Evolutionary conservation across 768 basidiomycete genomes (phyloP).

Genomic region (Termitomyces sp.): DNA sequence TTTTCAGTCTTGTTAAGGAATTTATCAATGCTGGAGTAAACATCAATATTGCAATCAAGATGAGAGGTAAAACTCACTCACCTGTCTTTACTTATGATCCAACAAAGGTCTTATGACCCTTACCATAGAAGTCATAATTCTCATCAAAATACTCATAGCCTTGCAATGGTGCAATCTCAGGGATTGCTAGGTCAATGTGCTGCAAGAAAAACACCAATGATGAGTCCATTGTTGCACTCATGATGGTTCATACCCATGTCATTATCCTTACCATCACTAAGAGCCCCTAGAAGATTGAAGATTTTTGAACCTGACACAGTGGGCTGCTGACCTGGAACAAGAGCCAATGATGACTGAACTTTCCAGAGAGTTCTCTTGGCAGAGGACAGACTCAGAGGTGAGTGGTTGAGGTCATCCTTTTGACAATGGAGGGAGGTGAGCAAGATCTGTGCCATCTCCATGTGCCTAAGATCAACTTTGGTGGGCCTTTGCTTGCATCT

Average conservation of each 20-base stretch:
- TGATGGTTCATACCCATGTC: conserved; percentile 6
- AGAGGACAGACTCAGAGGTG: background rate
- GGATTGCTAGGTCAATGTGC: conserved; percentile 10
- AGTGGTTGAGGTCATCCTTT: background rate
- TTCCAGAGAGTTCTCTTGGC: background rate
- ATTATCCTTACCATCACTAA: background rate
- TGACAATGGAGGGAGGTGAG: background rate
- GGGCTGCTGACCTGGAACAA: background rate
- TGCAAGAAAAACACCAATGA: conserved; percentile 1
- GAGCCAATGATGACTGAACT: background rate
- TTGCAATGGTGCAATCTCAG: conserved; percentile 19
- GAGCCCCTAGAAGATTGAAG: background rate
- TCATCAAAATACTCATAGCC: conserved; percentile 30
- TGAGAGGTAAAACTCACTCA: conserved; percentile 34
- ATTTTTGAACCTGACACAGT: conserved; percentile 18
- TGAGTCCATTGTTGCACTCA: conserved; percentile 16
- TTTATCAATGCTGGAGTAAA: conserved; percentile 38
- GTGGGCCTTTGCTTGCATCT: background rate
- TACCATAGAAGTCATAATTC: conserved; percentile 43
- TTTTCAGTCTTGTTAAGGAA: conserved; percentile 54
- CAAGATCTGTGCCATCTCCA: background rate
- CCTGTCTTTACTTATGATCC: conserved; percentile 43
- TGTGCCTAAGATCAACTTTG: background rate
- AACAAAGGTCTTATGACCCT: conserved; percentile 36
- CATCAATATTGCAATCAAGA: background rate